Conservation (phyloP, 2,329 filamentous ascomycete genomes). For the Capronia coronata region DNA sequence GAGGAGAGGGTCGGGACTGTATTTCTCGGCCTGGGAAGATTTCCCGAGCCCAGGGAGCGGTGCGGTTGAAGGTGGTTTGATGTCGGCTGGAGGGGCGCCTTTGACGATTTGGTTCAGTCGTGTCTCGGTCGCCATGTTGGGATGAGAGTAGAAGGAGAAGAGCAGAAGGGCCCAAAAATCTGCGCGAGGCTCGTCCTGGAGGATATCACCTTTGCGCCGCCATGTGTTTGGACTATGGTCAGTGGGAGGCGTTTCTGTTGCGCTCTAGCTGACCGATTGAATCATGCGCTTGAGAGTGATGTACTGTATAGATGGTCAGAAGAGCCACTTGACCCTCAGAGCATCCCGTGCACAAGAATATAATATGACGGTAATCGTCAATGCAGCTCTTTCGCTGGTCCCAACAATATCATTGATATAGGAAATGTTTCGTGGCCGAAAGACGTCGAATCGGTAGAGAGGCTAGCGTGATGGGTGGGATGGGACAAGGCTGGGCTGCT, state of each 20-base stretch:
- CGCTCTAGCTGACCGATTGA: not conserved
- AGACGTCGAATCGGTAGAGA: not conserved
- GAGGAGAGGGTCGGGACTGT: conserved; percentile 54
- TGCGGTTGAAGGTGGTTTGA: conserved; percentile 41
- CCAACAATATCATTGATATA: not conserved
- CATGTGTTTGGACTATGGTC: not conserved
- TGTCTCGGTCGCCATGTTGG: conserved; percentile 51
- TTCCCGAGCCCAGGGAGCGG: conserved; percentile 32
- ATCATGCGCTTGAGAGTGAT: not conserved
- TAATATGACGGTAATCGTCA: not conserved
- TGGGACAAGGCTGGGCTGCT: not conserved
- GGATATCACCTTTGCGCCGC: not conserved
- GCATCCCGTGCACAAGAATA: not conserved
- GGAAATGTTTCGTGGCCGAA: not conserved
- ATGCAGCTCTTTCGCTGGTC: not conserved
- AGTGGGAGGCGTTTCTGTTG: not conserved
- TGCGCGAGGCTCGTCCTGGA: not conserved
- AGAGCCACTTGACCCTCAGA: no score
- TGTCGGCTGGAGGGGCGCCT: conserved; percentile 65
- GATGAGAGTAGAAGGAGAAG: not conserved
- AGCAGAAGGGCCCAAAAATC: not conserved
- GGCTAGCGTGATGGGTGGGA: not conserved
- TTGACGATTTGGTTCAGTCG: conserved; percentile 85
- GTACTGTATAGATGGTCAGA: no score
- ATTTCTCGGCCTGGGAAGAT: conserved; percentile 16